These are phyloP conservation scores for Dactylis glomerata DNA, from an alignment of 176 grass and related monocot genomes.

Conservation along the genomic window DNA sequence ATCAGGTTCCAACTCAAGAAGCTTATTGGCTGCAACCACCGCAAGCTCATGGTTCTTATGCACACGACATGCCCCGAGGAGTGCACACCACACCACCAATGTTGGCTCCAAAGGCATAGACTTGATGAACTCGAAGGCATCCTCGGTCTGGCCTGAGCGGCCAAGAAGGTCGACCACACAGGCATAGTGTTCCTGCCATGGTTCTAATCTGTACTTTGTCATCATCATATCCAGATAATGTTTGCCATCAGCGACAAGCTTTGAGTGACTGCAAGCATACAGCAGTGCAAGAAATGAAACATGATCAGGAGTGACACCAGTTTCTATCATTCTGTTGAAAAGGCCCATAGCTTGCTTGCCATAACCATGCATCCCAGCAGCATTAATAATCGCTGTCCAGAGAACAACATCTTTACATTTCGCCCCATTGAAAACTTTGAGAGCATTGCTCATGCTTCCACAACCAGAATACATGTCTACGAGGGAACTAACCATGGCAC, in stretches of 20 bases:
- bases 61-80: constrained; percentile 71
- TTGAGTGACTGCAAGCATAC: constrained; percentile 83
- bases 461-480: constrained; percentile 90
- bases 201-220: constrained; percentile 48
- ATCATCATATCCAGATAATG: constrained; percentile 69
- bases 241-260: constrained; percentile 60
- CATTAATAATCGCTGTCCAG: constrained; percentile 80
- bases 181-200: constrained; percentile 84
- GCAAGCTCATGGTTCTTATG: constrained; percentile 58
- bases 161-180: constrained; percentile 83
- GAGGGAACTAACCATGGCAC: constrained; percentile 54
- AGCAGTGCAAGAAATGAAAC: constrained; percentile 71
- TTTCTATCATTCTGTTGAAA: constrained; percentile 53
- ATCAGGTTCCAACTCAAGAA: constrained; percentile 65
- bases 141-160: constrained; percentile 54
- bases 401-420: constrained; percentile 64
- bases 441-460: constrained; percentile 50
- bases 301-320: constrained; percentile 68
- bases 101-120: constrained; percentile 66
- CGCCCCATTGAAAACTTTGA: constrained; percentile 36
- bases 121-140: constrained; percentile 68
- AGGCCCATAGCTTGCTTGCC: constrained; percentile 58
- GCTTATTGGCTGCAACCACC: constrained; percentile 54
- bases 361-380: constrained; percentile 78
- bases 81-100: constrained; percentile 73